A percentile compares a stretch with the other conserved stretches of the same genome.
phyloP scores from a whole-genome alignment of 139 green algal species.

The Picocystis salinarum region DNA sequence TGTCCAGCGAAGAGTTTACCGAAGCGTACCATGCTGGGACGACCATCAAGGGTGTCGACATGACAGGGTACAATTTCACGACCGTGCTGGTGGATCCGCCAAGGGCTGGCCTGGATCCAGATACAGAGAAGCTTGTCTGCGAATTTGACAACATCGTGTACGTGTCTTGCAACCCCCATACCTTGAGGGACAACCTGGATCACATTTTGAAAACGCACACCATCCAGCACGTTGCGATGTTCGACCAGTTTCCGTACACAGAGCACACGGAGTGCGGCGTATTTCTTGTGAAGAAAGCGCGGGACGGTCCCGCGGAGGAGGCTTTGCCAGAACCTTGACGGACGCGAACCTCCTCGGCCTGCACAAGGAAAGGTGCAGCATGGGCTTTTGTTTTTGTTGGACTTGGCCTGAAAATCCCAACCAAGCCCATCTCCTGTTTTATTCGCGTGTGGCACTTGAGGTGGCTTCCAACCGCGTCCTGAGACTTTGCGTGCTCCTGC shows the following conservation, averaged over 20 bases:
- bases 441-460: too few relatives aligned
- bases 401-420: too few relatives aligned
- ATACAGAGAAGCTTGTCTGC: slow-evolving; percentile 24
- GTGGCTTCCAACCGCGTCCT: too few relatives aligned
- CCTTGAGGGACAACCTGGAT: slow-evolving; percentile 42
- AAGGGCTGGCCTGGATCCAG: slow-evolving; percentile 13
- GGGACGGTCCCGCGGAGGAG: not conserved
- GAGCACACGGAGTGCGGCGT: slow-evolving; percentile 69
- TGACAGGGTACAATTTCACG: slow-evolving; percentile 8
- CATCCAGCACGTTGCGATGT: slow-evolving; percentile 59
- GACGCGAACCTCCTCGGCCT: too few relatives aligned
- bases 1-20: slow-evolving; percentile 67
- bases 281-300: slow-evolving; percentile 26
- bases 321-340: too few relatives aligned
- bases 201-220: slow-evolving; percentile 25
- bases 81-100: slow-evolving; percentile 19
- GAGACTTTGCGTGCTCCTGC: too few relatives aligned
- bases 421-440: too few relatives aligned
- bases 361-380: too few relatives aligned
- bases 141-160: slow-evolving; percentile 72
- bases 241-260: slow-evolving; percentile 90
- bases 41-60: slow-evolving; percentile 8
- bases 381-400: too few relatives aligned
- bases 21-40: slow-evolving; percentile 32
- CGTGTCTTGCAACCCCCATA: slow-evolving; percentile 83